Evolutionary conservation across 306 rosid species (phyloP), one percentile per base, ranked within the genome.

Genomic region (Lathyrus oleraceus): DNA sequence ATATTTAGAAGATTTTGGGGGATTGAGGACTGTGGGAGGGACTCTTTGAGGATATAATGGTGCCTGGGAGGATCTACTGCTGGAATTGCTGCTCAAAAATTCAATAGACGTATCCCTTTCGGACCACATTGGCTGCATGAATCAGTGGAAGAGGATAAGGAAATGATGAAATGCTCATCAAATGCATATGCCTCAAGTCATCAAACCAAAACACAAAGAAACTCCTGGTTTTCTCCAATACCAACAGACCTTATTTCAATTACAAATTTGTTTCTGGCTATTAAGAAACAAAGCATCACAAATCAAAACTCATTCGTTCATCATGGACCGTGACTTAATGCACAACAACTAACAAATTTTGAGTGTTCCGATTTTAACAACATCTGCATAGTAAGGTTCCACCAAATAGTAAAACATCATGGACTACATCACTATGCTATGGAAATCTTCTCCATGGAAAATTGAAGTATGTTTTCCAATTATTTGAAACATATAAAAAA

Each of bases 61-160:
- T 45, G 70, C 53, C 2, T 67, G 70, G 39, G 75, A 79, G 64
- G 80, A 59, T 52, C 61, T 73, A 67, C 73, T 47, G 71, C 71
- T 61, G 60, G 75, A 56, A 65, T 65, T 74, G 80, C 62, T 43
- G 71, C 81, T 76, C 70, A 75, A 48, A 23, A 72, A 59, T 71
- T 88, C 88, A 74, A 67, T 17, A 16, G 91, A 85, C 23, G 40
- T 71, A 45, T 84, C 90, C 74, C 73, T 82, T 82, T 88, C 85
- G n/a, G 86, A 77, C 96, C 98, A 93, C n/a, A 85, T 84, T 72
- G 98, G 96, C 98, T 90, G 89, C 87, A 61, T 49, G 28, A 71
- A 40, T 69, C 64, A 59, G 43, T 17, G 65, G 44, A 66, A 12
- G 49, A 49, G 5, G 43, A 66, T 10, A 56, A 57, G 2, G 10